Evolutionary conservation across 192 early-diverging fungal species (phyloP).

Genomic region (Coemansia brasiliensis): DNA sequence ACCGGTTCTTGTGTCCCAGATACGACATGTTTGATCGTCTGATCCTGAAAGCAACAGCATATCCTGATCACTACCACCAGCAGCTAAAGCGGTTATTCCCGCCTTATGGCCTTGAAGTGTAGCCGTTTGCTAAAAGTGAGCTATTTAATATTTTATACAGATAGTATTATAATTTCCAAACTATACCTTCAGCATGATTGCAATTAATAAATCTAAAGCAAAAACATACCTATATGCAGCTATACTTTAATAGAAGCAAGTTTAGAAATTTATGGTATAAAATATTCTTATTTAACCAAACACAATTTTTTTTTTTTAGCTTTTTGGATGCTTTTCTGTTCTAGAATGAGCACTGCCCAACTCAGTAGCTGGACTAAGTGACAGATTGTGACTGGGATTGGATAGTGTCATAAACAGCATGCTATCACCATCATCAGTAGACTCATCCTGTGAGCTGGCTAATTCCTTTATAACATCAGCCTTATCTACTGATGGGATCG

Average conservation of each 20-base stretch:
- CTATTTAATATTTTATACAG: no score
- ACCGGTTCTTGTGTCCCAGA: constrained; percentile 35
- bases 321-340: no score
- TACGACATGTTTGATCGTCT: constrained; percentile 35
- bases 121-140: not conserved
- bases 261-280: not conserved
- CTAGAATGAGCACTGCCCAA: no score
- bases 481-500: not conserved
- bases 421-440: constrained; percentile 10
- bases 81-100: constrained; percentile 24
- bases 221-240: not conserved
- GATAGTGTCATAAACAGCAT: not conserved
- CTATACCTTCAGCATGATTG: no score
- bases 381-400: no score
- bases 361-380: no score
- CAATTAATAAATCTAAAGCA: not conserved
- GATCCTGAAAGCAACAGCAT: constrained; percentile 38
- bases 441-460: constrained; percentile 1
- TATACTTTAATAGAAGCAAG: not conserved
- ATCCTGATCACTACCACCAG: constrained; percentile 13
- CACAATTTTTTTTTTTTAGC: no score
- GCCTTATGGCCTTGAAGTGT: constrained; percentile 14
- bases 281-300: no score
- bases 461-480: no score
- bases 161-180: no score